Percentiles rank a stretch among this genome's conserved stretches.
Evolutionary conservation across 345 rosid species (phyloP).

Genomic region (Reutealis trisperma): DNA sequence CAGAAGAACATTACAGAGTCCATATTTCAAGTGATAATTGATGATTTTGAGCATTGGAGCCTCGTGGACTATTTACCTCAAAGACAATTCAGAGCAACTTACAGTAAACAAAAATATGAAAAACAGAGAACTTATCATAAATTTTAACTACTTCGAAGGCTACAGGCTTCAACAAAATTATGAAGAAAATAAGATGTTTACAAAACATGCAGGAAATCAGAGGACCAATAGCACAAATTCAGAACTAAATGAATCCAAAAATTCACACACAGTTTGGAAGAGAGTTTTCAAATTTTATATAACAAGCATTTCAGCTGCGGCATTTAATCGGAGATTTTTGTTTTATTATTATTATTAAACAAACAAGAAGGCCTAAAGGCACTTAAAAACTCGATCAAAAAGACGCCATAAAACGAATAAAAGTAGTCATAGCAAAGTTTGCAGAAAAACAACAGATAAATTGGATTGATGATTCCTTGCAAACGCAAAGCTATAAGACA

Average conservation of each 20-base stretch:
- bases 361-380: not conserved
- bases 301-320: not conserved
- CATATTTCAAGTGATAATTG: not conserved
- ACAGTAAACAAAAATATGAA: not conserved
- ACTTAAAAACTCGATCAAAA: not conserved
- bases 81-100: not conserved
- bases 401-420: too few species aligned
- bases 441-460: too few species aligned
- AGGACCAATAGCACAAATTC: not conserved
- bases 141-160: not conserved
- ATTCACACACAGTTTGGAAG: not conserved
- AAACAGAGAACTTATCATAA: not conserved
- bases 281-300: conserved; percentile 1
- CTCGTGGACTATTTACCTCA: not conserved
- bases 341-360: too few species aligned
- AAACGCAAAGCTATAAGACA: too few species aligned
- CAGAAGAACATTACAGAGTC: not conserved
- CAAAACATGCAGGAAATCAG: not conserved
- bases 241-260: not conserved
- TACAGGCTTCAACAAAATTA: not conserved
- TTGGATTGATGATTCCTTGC: too few species aligned
- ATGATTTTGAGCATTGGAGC: not conserved
- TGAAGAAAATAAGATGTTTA: not conserved
- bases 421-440: too few species aligned
- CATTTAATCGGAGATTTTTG: not conserved